Conservation (phyloP, 306 rosid genomes). For the Potentilla sterilis region DNA sequence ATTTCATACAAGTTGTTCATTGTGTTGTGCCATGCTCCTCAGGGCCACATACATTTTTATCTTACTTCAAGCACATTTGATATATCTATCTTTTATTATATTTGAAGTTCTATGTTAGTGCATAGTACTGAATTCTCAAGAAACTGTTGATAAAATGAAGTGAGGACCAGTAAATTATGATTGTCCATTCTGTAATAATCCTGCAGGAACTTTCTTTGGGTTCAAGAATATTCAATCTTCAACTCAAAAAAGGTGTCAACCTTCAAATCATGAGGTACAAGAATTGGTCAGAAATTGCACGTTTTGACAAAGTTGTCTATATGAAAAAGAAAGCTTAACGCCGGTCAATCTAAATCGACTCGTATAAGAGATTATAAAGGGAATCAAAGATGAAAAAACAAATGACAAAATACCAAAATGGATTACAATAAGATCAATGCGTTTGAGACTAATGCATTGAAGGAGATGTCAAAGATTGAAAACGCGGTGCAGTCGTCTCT, state of each 20-base stretch:
- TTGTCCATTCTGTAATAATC: background rate
- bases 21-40: background rate
- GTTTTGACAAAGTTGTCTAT: background rate
- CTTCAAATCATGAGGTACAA: background rate
- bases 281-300: background rate
- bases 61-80: background rate
- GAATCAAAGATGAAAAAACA: background rate
- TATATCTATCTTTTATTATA: no score
- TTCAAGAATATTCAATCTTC: constrained; percentile 4
- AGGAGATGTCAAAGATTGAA: background rate
- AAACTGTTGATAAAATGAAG: background rate
- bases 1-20: no score
- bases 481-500: background rate
- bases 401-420: background rate
- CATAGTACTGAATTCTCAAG: background rate
- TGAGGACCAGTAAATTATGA: background rate
- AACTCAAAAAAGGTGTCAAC: background rate
- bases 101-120: background rate
- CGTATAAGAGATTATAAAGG: background rate
- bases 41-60: background rate
- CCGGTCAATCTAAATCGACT: background rate
- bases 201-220: background rate
- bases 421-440: background rate
- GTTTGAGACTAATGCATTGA: background rate
- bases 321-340: background rate